These are phyloP conservation scores for Magnaporthiopsis incrustans DNA, from an alignment of 2,329 filamentous ascomycete species.

Conservation along the genomic window DNA sequence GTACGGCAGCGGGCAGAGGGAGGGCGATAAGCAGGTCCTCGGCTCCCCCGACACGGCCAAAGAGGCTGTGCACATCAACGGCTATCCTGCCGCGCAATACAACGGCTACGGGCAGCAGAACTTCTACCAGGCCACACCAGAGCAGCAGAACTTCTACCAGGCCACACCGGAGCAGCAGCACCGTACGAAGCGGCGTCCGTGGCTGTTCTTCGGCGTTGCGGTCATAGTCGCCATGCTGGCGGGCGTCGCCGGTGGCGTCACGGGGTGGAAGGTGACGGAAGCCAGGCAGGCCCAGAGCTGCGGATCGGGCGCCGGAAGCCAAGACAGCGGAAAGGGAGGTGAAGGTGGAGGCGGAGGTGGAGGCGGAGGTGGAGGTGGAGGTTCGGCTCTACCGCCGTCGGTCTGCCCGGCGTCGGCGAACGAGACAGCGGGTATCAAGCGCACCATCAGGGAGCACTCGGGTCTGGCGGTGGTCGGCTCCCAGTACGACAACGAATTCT, in stretches of 20 bases:
- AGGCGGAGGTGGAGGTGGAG: not conserved
- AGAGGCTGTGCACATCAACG: too few relatives aligned
- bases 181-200: too few relatives aligned
- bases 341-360: not conserved
- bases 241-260: conserved; percentile 10
- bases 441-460: conserved; percentile 9
- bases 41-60: too few relatives aligned
- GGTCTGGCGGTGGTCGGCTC: conserved; percentile 9
- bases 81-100: too few relatives aligned
- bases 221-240: conserved; percentile 6
- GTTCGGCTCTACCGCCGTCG: not conserved
- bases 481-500: conserved; percentile 8
- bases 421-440: too few relatives aligned
- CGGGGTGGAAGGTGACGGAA: conserved; percentile 9
- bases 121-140: not conserved
- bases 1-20: too few relatives aligned
- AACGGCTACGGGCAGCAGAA: too few relatives aligned
- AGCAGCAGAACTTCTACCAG: not conserved
- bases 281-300: not conserved
- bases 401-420: too few relatives aligned
- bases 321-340: not conserved
- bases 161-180: not conserved
- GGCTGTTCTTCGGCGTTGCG: not conserved
- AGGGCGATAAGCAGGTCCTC: too few relatives aligned
- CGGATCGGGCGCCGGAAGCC: not conserved